Evolutionary conservation across 768 basidiomycete genomes (phyloP).

Genomic region (Boletus pseudopeckii): DNA sequence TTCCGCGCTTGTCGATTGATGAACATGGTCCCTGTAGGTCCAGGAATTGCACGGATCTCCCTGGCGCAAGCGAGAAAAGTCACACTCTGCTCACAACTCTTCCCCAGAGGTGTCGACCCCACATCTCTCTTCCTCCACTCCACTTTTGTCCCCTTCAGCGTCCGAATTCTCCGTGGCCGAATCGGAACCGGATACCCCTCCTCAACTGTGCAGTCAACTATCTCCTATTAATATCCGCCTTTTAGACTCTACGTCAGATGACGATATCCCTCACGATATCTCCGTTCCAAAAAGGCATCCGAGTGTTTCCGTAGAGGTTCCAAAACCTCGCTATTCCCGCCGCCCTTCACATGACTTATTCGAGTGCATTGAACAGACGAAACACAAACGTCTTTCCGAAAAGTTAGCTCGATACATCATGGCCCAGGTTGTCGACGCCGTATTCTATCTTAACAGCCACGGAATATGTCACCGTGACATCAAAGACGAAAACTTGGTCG

Average conservation of each 20-base stretch:
- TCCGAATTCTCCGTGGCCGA: conserved; percentile 45
- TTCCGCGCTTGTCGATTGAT: conserved; percentile 1
- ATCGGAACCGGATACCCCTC: conserved; percentile 45
- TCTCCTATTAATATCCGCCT: conserved; percentile 18
- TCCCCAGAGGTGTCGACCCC: conserved; percentile 26
- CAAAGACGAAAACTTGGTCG: conserved; percentile 93
- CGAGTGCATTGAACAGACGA: conserved; percentile 89
- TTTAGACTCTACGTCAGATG: conserved; percentile 10
- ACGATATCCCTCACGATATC: conserved; percentile 6
- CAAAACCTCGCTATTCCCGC: conserved; percentile 50
- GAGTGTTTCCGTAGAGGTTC: conserved; percentile 12
- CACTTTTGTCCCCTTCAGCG: conserved; percentile 55
- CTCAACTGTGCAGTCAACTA: conserved; percentile 27
- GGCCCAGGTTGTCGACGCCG: conserved; percentile 82
- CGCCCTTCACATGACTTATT: conserved; percentile 90
- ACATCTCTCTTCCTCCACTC: conserved; percentile 38
- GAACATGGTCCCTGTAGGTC: conserved; percentile 45
- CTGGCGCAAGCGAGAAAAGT: conserved; percentile 57
- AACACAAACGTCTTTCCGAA: conserved; percentile 76
- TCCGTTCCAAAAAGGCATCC: conserved; percentile 10
- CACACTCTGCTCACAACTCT: conserved; percentile 21
- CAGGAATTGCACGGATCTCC: conserved; percentile 93
- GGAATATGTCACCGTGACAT: conserved; percentile 95
- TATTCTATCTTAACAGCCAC: conserved; percentile 72
- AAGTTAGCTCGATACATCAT: conserved; percentile 79